Evolutionary conservation across 345 rosid genomes (phyloP).

Genomic region (Ceriops tagal): DNA sequence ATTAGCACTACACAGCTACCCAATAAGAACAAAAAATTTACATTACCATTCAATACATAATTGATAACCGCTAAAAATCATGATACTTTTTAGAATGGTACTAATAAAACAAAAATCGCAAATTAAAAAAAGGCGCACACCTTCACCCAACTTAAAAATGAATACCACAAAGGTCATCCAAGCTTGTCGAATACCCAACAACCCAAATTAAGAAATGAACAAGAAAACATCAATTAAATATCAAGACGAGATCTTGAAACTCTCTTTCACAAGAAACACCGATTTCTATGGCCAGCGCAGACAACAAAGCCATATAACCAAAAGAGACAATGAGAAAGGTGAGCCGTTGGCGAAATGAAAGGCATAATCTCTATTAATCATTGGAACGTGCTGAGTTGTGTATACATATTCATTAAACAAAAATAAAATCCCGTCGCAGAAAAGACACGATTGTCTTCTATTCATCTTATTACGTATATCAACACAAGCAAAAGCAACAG

Average conservation of each 20-base stretch:
- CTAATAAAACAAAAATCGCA: no score
- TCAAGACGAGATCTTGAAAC: conserved; percentile 8
- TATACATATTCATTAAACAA: not conserved
- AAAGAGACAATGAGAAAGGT: conserved; percentile 11
- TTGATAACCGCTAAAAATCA: conserved; percentile 2
- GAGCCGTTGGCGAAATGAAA: conserved; percentile 17
- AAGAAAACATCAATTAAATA: conserved; percentile 14
- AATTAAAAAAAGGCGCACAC: no score
- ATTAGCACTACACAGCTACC: not conserved
- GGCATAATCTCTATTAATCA: conserved; percentile 30
- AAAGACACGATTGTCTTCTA: not conserved
- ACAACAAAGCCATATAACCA: conserved; percentile 6
- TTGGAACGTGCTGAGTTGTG: conserved; percentile 20
- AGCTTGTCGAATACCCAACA: conserved; percentile 7
- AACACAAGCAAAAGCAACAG: not conserved
- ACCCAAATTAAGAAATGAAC: conserved; percentile 13
- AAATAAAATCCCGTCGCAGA: not conserved
- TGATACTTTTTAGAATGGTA: no score
- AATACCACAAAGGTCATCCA: conserved; percentile 2
- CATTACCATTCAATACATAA: conserved; percentile 6
- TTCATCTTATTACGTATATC: not conserved
- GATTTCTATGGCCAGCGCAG: conserved; percentile 7
- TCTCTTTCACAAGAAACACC: not conserved
- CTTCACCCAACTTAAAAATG: conserved; percentile 6
- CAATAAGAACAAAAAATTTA: conserved; percentile 14